phyloP scores from a whole-genome alignment of 805 yeast genomes.

The Saccharomycopsis microspora region DNA sequence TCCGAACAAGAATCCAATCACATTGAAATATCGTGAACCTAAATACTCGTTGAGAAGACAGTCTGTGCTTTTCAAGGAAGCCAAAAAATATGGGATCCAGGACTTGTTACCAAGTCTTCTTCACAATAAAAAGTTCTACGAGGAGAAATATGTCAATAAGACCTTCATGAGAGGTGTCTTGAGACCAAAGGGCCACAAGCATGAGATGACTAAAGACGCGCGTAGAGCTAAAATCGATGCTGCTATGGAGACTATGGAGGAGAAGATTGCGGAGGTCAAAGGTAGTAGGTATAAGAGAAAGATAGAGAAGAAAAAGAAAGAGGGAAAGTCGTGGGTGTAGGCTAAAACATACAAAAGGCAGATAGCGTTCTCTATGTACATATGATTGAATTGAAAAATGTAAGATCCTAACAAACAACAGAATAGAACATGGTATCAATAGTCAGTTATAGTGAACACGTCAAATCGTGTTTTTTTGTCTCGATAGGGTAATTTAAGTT shows the following conservation, averaged over 20 bases:
- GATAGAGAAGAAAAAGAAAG: constrained; percentile 30
- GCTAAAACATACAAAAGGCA: too few relatives aligned
- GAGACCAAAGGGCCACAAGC: constrained; percentile 68
- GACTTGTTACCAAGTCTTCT: constrained; percentile 58
- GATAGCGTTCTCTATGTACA: too few relatives aligned
- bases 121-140: constrained; percentile 55
- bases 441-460: too few relatives aligned
- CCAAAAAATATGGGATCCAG: constrained; percentile 67
- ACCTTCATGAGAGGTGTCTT: constrained; percentile 66
- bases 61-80: constrained; percentile 73
- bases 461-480: too few relatives aligned
- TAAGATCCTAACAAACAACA: too few relatives aligned
- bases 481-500: too few relatives aligned
- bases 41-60: constrained; percentile 72
- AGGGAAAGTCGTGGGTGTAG: not conserved
- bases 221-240: constrained; percentile 51
- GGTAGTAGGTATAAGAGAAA: constrained; percentile 37
- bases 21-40: constrained; percentile 68
- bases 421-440: too few relatives aligned
- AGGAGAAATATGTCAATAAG: constrained; percentile 63
- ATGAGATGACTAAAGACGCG: constrained; percentile 56
- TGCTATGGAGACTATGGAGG: constrained; percentile 60
- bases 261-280: constrained; percentile 52
- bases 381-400: too few relatives aligned
- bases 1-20: constrained; percentile 74